These are phyloP conservation scores for Leishmania lainsoni DNA, from an alignment of 208 protist genomes.

Conservation along the genomic window DNA sequence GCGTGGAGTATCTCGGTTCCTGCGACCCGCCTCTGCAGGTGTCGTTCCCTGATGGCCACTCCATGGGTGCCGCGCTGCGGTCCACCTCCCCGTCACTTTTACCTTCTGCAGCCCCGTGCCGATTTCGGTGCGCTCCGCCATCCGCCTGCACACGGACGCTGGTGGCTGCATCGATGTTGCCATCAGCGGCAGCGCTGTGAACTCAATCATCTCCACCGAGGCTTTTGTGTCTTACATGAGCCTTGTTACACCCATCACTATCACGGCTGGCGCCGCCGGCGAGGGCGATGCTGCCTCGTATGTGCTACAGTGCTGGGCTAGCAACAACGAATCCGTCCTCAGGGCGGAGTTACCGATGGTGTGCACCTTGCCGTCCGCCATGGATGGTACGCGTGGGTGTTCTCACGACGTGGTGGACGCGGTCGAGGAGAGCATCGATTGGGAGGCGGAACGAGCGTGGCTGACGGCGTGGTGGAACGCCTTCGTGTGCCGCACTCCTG, in stretches of 20 bases:
- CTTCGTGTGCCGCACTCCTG: conserved; percentile 65
- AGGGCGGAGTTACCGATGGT: conserved; percentile 12
- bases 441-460: conserved; percentile 38
- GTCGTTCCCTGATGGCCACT: conserved; percentile 75
- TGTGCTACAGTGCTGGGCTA: conserved; percentile 7
- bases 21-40: conserved; percentile 70
- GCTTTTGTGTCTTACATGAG: conserved; percentile 45
- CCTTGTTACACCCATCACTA: conserved; percentile 18
- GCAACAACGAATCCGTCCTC: not conserved
- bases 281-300: conserved; percentile 13
- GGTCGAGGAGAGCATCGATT: conserved; percentile 23
- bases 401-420: conserved; percentile 24
- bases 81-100: conserved; percentile 79
- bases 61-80: conserved; percentile 27
- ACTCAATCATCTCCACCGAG: conserved; percentile 85
- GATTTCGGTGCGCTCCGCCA: conserved; percentile 53
- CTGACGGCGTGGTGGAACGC: conserved; percentile 82
- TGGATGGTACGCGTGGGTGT: not conserved
- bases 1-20: conserved; percentile 79
- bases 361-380: conserved; percentile 1
- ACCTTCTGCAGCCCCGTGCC: conserved; percentile 42
- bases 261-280: conserved; percentile 33
- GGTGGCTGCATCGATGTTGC: conserved; percentile 75
- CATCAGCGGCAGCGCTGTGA: conserved; percentile 86
- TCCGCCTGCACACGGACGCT: conserved; percentile 81